Evolutionary conservation across 352 stramenopile species (phyloP).

Genomic region (Globisporangium alternatum): DNA sequence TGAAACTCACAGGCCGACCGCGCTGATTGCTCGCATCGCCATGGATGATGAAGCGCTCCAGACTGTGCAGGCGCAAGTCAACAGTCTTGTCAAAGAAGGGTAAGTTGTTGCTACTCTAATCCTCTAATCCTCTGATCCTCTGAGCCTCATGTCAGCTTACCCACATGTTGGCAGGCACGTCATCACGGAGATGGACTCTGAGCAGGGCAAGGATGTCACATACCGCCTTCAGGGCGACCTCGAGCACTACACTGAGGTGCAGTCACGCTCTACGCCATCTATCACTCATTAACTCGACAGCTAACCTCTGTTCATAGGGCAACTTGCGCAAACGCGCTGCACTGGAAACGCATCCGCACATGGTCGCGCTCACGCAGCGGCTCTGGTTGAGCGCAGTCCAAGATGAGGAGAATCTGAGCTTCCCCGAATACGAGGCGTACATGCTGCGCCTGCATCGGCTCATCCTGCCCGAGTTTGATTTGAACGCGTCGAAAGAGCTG

Average conservation of each 20-base stretch:
- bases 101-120: conserved; percentile 8
- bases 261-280: neutral
- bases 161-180: conserved; percentile 39
- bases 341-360: conserved; percentile 53
- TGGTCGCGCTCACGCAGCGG: conserved; percentile 67
- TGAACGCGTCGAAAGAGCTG: conserved; percentile 51
- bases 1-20: conserved; percentile 15
- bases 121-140: neutral
- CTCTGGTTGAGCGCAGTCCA: conserved; percentile 59
- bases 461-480: conserved; percentile 74
- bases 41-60: conserved; percentile 32
- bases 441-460: conserved; percentile 77
- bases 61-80: conserved; percentile 49
- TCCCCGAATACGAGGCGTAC: conserved; percentile 58
- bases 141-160: neutral
- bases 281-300: neutral
- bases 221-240: conserved; percentile 73
- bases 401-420: conserved; percentile 29
- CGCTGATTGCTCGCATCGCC: conserved; percentile 37
- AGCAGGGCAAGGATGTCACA: conserved; percentile 28
- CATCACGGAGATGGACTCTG: conserved; percentile 39
- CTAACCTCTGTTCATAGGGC: conserved; percentile 26
- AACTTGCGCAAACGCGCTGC: conserved; percentile 65
- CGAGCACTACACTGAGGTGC: conserved; percentile 68
- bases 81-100: conserved; percentile 60